These are phyloP conservation scores for Backusella sp. DNA, from an alignment of 192 early-diverging fungal genomes.

Conservation along the genomic window DNA sequence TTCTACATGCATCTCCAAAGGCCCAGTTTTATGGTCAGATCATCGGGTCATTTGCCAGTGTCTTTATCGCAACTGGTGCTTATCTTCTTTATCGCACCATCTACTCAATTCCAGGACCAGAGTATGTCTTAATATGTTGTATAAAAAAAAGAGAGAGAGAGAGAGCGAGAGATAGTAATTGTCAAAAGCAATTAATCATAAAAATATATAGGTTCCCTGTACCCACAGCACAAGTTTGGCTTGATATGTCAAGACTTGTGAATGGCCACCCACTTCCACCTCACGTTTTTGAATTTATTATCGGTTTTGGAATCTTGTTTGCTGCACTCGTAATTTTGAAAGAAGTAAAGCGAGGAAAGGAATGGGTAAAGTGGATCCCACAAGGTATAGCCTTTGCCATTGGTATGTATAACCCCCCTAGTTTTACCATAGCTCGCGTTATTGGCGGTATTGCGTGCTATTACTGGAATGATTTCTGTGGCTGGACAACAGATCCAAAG, in stretches of 20 bases:
- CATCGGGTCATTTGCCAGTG: constrained; percentile 73
- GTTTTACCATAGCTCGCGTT: constrained; percentile 70
- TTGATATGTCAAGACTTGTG: constrained; percentile 74
- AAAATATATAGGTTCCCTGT: constrained; percentile 47
- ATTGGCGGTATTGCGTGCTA: constrained; percentile 56
- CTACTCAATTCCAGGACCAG: constrained; percentile 66
- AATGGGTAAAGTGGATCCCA: constrained; percentile 56
- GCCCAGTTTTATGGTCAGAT: constrained; percentile 85
- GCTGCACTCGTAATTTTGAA: constrained; percentile 32
- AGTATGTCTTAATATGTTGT: constrained; percentile 13
- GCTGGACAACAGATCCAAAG: neutral
- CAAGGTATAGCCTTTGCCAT: constrained; percentile 79
- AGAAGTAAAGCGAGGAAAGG: constrained; percentile 3
- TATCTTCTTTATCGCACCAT: constrained; percentile 68
- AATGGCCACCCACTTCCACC: constrained; percentile 72
- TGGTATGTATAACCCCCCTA: constrained; percentile 78
- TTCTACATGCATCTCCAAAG: constrained; percentile 77
- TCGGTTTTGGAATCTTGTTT: constrained; percentile 57
- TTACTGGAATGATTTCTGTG: constrained; percentile 48
- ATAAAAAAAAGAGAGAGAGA: neutral
- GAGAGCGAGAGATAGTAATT: neutral
- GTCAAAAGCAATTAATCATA: neutral
- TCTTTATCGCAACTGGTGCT: constrained; percentile 66
- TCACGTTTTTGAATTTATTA: constrained; percentile 59
- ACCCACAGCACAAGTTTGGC: constrained; percentile 76